Conservation (phyloP, 257 asterid genomes). For the Ehretia macrophylla region DNA sequence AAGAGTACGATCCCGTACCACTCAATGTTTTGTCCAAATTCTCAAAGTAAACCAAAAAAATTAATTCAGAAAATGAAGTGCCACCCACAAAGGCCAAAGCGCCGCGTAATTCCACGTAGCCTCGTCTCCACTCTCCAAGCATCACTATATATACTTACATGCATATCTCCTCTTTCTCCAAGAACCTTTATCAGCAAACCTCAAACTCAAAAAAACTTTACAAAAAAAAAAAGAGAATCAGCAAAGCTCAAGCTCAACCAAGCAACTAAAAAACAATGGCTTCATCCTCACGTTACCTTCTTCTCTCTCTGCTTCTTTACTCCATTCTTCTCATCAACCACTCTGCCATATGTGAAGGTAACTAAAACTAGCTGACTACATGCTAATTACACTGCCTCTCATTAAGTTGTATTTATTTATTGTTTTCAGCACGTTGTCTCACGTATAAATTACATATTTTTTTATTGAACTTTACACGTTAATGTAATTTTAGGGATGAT, state of each 20-base stretch:
- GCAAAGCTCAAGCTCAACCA: conserved; percentile 6
- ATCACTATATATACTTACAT: neutral
- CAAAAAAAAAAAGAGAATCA: too few relatives aligned
- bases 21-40: neutral
- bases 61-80: conserved; percentile 18
- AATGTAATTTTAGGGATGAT: too few relatives aligned
- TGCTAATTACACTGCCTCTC: too few relatives aligned
- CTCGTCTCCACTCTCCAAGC: neutral
- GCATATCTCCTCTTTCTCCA: neutral
- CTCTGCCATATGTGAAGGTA: conserved; percentile 55
- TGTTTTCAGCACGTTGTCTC: too few relatives aligned
- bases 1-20: neutral
- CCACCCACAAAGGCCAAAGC: conserved; percentile 27
- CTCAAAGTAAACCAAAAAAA: neutral
- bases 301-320: conserved; percentile 52
- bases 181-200: conserved; percentile 4
- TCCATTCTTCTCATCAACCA: conserved; percentile 29
- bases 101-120: conserved; percentile 5
- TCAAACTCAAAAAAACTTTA: too few relatives aligned
- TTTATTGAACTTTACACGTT: too few relatives aligned
- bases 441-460: too few relatives aligned
- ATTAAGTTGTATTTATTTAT: too few relatives aligned
- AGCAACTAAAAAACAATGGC: conserved; percentile 36
- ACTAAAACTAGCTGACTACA: neutral
- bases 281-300: conserved; percentile 35